A percentile compares a stretch with the other conserved stretches of the same genome.
These are phyloP conservation scores for Aurantiochytrium sp. DNA, from an alignment of 108 stramenopile genomes.

Conservation along the genomic window DNA sequence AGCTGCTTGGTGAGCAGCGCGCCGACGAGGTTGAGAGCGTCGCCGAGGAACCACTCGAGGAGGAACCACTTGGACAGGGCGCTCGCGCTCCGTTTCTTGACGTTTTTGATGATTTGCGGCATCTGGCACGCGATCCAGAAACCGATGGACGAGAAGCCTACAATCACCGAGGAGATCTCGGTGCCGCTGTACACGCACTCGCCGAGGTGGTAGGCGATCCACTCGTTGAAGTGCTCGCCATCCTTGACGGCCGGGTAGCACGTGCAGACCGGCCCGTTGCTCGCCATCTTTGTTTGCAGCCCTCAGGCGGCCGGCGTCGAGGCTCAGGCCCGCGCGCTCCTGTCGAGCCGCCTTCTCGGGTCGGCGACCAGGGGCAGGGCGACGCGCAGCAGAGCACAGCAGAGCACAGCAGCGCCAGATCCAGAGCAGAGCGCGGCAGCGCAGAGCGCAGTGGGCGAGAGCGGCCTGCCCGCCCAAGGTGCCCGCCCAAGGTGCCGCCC, in stretches of 20 bases:
- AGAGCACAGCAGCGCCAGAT: too few species aligned
- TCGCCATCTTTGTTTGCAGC: not conserved
- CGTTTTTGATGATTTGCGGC: conserved; percentile 36
- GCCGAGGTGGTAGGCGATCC: not conserved
- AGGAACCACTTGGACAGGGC: conserved; percentile 35
- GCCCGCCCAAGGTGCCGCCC: too few species aligned
- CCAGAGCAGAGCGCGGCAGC: too few species aligned
- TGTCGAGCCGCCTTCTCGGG: too few species aligned
- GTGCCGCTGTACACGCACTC: conserved; percentile 15
- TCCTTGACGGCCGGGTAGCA: conserved; percentile 12
- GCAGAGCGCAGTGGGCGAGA: too few species aligned
- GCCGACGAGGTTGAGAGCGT: conserved; percentile 18
- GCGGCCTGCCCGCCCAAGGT: too few species aligned
- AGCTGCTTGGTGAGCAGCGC: conserved; percentile 27
- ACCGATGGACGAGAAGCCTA: conserved; percentile 11
- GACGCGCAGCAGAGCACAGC: too few species aligned
- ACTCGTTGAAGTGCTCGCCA: not conserved
- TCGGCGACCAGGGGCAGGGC: too few species aligned
- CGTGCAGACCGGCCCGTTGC: not conserved
- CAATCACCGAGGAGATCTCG: conserved; percentile 23
- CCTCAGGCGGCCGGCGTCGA: too few species aligned
- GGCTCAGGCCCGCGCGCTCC: too few species aligned
- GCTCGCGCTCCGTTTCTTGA: not conserved
- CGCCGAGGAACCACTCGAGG: conserved; percentile 36
- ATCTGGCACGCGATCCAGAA: conserved; percentile 37